Base-by-base conservation (phyloP, 1,284 basidiomycete species). In the Rhodotorula sp. region DNA sequence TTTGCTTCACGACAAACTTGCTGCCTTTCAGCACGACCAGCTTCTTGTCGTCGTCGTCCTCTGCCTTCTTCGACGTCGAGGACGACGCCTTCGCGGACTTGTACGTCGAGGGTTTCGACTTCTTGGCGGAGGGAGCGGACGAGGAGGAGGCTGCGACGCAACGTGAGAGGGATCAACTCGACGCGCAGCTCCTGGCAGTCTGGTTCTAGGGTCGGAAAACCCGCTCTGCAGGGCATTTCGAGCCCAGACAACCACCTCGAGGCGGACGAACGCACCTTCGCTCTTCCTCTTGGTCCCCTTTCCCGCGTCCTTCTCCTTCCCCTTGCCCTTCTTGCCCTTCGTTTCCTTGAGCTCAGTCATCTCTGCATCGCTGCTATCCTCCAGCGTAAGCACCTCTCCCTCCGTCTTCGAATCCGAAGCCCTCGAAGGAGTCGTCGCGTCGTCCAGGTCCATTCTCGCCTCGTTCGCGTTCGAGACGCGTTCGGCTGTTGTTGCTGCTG, bases 1-100 rank as follows among this genome's bases (percentile, higher is more conserved):
- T 93, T 82, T 94, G 92, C 79, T 86, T 90, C 76, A 92, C 86
- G 7, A 86, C 74, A 1, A 91, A 84, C 78, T 88, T 93, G 46
- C 89, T 89, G 78, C 88, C 77, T 68, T 79, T 80, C 69, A 82
- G 77, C 68, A 78, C 72, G 51, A 81, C 79, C 55, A 80, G 63
- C 16, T 73, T 59, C 37, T 65, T 34, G 47, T 30, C 44, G 65
- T 60, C 40, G 59, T 51, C 47, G 46, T 58, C n/a, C n/a, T n/a
- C 30, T 40, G 34, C 24, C 34, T 53, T 62, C 58, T 70, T 68
- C 52, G 44, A 31, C n/a, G 46, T 34, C 5, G 37, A 53, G 18
- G 34, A 48, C 11, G 48, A 24, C 24, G 62, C 34, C 54, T n/a
- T 53, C 15, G 40, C 40, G 28, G 26, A 30, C 40, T 46, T 53